These are phyloP conservation scores for Hymenoscyphus fructigenus DNA, from an alignment of 2,329 filamentous ascomycete genomes.

Conservation along the genomic window DNA sequence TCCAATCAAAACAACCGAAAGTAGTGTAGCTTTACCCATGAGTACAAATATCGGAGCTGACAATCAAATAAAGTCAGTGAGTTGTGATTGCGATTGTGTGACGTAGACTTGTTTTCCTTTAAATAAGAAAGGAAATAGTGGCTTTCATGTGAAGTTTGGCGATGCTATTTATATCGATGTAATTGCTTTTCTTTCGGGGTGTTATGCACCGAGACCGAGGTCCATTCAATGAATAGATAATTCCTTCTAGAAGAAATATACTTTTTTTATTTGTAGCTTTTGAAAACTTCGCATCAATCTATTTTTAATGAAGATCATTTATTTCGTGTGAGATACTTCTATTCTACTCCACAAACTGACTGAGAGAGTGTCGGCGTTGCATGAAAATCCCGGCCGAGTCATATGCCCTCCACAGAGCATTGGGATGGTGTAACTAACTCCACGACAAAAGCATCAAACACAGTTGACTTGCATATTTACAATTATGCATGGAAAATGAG, in stretches of 20 bases:
- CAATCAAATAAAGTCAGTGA: too few species aligned
- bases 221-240: not conserved
- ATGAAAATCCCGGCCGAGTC: not conserved
- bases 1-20: too few species aligned
- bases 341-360: too few species aligned
- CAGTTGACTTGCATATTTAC: conserved; percentile 5
- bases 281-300: too few species aligned
- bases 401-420: not conserved
- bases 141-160: not conserved
- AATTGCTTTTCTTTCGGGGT: not conserved
- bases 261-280: too few species aligned
- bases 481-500: conserved; percentile 1
- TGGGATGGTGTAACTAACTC: not conserved
- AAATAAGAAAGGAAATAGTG: too few species aligned
- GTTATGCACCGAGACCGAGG: not conserved
- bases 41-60: too few species aligned
- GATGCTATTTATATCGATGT: not conserved
- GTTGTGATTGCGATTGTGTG: too few species aligned
- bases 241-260: not conserved
- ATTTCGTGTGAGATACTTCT: too few species aligned
- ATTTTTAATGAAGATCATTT: too few species aligned
- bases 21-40: too few species aligned
- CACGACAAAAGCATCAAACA: not conserved
- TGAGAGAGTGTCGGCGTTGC: not conserved
- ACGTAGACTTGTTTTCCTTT: too few species aligned